Conservation (phyloP, 1,284 basidiomycete species). For the Ganoderma lucidum region DNA sequence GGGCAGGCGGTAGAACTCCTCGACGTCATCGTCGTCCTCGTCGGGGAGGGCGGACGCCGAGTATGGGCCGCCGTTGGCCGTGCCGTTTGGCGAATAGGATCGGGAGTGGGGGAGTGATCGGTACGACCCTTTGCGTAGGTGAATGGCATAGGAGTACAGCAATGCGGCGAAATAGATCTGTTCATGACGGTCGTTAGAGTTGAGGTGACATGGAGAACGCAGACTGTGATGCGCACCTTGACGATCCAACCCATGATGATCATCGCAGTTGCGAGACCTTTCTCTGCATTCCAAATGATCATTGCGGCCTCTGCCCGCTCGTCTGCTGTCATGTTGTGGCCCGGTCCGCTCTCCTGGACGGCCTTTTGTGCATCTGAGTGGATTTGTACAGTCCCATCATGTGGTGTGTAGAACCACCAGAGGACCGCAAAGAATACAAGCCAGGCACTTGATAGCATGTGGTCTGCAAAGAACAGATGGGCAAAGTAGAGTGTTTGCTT, state of each 20-base stretch:
- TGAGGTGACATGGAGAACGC: background rate
- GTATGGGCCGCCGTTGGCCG: constrained; percentile 29
- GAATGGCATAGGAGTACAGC: constrained; percentile 94
- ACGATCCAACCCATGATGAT: constrained; percentile 86
- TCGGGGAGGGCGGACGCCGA: constrained; percentile 45
- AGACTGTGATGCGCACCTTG: constrained; percentile 71
- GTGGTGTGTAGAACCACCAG: constrained; percentile 93
- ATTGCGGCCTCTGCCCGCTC: constrained; percentile 77
- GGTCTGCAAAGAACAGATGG: constrained; percentile 92
- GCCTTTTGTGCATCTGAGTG: constrained; percentile 90
- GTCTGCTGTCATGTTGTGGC: constrained; percentile 64
- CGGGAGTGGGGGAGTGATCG: constrained; percentile 79
- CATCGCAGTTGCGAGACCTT: constrained; percentile 80
- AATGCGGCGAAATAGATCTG: constrained; percentile 94
- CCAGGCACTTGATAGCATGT: constrained; percentile 92
- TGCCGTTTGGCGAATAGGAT: constrained; percentile 35
- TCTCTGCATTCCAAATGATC: constrained; percentile 91
- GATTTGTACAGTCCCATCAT: constrained; percentile 83
- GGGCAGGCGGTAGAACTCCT: constrained; percentile 72
- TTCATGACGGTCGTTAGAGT: background rate
- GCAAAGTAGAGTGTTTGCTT: constrained; percentile 89
- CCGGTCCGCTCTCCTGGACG: constrained; percentile 68
- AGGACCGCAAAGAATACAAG: constrained; percentile 88
- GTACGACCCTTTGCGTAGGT: constrained; percentile 93
- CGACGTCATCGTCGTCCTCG: constrained; percentile 62